Percentiles rank a stretch among this genome's conserved stretches.
phyloP scores from a whole-genome alignment of 78 protist species.

The Trichosphaerium sp. region DNA sequence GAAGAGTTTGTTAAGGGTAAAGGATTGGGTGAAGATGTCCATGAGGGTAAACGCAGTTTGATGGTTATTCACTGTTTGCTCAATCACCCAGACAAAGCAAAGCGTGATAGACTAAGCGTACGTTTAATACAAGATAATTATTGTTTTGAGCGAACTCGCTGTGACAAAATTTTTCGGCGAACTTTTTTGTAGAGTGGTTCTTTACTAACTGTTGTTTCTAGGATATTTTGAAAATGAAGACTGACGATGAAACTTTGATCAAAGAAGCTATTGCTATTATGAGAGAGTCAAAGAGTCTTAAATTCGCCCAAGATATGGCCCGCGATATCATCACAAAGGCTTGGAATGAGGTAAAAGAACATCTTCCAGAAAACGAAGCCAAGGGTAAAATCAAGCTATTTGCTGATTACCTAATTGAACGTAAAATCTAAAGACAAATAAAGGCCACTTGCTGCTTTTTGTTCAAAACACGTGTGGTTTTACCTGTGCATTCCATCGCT shows the following conservation, averaged over 20 bases:
- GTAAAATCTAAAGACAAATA: background rate
- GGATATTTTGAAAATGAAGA: background rate
- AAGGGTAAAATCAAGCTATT: background rate
- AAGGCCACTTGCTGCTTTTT: no score
- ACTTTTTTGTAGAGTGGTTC: no score
- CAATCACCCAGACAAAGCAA: background rate
- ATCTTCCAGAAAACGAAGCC: background rate
- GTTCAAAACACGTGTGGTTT: no score
- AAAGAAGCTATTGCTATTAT: background rate
- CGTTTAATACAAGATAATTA: no score
- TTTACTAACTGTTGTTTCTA: background rate
- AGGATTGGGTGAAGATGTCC: background rate
- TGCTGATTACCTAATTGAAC: background rate
- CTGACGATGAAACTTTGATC: background rate
- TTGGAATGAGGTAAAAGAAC: background rate
- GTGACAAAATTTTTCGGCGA: no score
- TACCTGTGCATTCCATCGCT: no score
- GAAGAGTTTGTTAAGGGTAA: background rate
- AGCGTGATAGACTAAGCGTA: no score
- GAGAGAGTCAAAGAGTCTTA: background rate
- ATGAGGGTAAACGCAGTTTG: background rate
- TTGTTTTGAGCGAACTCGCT: no score
- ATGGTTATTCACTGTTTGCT: constrained; percentile 1
- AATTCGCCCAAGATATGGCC: background rate
- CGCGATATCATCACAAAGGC: background rate